Conservation (phyloP, 371 early-diverging fungal genomes). For the Racocetra persica region DNA sequence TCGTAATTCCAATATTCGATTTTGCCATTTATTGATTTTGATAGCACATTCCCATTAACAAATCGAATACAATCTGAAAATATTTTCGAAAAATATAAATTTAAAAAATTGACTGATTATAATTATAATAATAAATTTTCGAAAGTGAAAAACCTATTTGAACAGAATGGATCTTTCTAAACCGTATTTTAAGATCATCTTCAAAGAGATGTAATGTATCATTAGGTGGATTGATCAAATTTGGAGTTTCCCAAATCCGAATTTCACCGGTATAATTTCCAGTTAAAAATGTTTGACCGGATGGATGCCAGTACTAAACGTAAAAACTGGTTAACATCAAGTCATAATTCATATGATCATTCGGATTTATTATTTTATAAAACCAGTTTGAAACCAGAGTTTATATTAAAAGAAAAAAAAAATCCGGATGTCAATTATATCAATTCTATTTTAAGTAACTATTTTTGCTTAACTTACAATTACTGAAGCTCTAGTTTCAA, state of each 20-base stretch:
- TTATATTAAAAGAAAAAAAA: too few species aligned
- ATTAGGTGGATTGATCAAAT: slow-evolving; percentile 9
- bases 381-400: neutral
- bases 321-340: neutral
- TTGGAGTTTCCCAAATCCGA: slow-evolving; percentile 66
- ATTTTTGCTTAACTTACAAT: slow-evolving; percentile 67
- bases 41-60: slow-evolving; percentile 68
- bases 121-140: neutral
- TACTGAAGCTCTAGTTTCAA: slow-evolving; percentile 67
- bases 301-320: slow-evolving; percentile 66
- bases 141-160: slow-evolving; percentile 37
- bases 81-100: neutral
- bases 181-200: neutral
- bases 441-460: too few species aligned
- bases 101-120: too few species aligned
- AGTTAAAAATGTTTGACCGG: slow-evolving; percentile 64
- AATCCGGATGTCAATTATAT: too few species aligned
- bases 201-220: neutral
- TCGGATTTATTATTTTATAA: neutral
- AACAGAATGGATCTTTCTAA: slow-evolving; percentile 8
- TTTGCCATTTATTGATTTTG: slow-evolving; percentile 78
- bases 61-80: slow-evolving; percentile 49
- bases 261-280: slow-evolving; percentile 65
- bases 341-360: neutral
- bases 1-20: slow-evolving; percentile 77